Evolutionary conservation across 164 flowering plant species (phyloP), one percentile per base, ranked within the genome.

Genomic region (Nymphaea thermarum): DNA sequence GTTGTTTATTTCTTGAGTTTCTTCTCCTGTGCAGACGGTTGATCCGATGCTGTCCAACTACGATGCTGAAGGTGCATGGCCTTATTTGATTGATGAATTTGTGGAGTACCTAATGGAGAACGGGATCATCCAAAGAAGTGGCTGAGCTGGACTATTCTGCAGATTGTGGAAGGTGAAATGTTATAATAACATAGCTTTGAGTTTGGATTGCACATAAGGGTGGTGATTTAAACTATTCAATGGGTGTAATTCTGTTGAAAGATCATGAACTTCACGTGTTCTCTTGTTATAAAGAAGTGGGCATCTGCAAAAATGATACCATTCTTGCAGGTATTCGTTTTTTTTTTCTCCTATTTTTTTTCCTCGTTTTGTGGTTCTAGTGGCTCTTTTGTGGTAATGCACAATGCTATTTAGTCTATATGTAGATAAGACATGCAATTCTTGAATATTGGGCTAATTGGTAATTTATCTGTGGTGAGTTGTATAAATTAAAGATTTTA

Each of bases 31-130:
- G 76, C 85, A 93, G 98, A 78, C 75, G 0, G 93, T 91, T 44
- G 93, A 89, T 55, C 84, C 93, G 7, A 73, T 76, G 15, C 71
- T 91, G 55, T 82, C 91, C 47, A 89, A 91, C 80, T 93, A 93
- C 65, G 98, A 93, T 73, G 87, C 94, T 4, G 96, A 91, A 70
- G 98, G 97, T 70, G 98, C 98, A 43, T 93, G 98, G 98, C 98
- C 98, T 2, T 93, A 91, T 74, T 84, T 93, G 45, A 90, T 93
- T 60, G 98, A 93, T 69, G 98, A 93, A 77, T 93, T 93, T 70
- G 98, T 89, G 14, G 98, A 93, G 44, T 91, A 89, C 82, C 79
- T 87, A 81, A 68, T 70, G 16, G 98, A 93, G 77, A 89, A 82
- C 66, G 82, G 85, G 62, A 44, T 88, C 25, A 67, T 84, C 64